Conservation (phyloP, 2,329 filamentous ascomycete genomes). For the Pseudogymnoascus sp. region DNA sequence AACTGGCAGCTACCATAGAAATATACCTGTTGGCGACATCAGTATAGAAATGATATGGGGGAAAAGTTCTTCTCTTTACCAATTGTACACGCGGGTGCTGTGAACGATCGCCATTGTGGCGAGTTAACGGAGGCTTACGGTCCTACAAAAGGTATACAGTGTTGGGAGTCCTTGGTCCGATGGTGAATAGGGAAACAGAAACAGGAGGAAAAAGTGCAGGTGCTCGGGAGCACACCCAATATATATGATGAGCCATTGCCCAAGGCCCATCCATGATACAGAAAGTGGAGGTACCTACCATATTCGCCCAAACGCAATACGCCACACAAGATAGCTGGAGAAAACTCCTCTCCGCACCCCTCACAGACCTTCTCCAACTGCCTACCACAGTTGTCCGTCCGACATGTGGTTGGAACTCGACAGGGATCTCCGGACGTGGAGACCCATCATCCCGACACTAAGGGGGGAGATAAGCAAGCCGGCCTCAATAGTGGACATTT, state of each 20-base stretch:
- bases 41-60: neutral
- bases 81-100: conserved; percentile 6
- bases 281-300: neutral
- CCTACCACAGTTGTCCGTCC: neutral
- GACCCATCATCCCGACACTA: neutral
- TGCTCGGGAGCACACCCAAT: neutral
- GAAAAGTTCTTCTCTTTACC: neutral
- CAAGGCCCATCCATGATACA: neutral
- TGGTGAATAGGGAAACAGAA: neutral
- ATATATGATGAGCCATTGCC: neutral
- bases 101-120: conserved; percentile 6
- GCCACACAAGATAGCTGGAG: neutral
- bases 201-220: neutral
- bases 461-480: neutral
- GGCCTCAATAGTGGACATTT: neutral
- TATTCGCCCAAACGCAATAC: neutral
- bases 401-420: neutral
- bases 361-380: neutral
- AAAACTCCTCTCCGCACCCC: neutral
- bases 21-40: conserved; percentile 46
- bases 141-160: conserved; percentile 2
- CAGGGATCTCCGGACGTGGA: neutral
- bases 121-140: neutral
- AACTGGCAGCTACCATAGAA: conserved; percentile 62
- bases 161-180: neutral